Percentiles rank a stretch among this genome's conserved stretches.
These are phyloP conservation scores for Madurella mycetomatis DNA, from an alignment of 2,329 filamentous ascomycete genomes.

Conservation along the genomic window DNA sequence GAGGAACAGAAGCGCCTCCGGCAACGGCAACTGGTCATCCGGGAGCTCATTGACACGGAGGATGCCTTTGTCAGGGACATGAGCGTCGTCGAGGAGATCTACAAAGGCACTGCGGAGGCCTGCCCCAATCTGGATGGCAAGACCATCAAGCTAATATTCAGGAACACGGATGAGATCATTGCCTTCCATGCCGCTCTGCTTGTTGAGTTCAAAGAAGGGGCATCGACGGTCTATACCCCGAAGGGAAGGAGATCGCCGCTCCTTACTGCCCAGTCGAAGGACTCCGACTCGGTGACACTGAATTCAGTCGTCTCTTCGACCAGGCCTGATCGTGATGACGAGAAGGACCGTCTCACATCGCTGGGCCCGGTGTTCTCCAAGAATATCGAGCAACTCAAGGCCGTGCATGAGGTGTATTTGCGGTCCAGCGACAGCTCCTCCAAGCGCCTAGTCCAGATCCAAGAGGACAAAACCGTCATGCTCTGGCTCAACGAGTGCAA, in stretches of 20 bases:
- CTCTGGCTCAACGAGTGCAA: conserved; percentile 95
- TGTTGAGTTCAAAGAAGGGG: conserved; percentile 73
- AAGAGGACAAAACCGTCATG: conserved; percentile 59
- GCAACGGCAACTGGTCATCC: conserved; percentile 78
- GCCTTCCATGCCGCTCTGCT: conserved; percentile 79
- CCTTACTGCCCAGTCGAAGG: conserved; percentile 35
- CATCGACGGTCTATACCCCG: conserved; percentile 72
- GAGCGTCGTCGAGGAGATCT: conserved; percentile 96
- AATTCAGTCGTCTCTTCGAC: conserved; percentile 32
- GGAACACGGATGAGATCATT: conserved; percentile 88
- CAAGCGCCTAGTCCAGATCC: conserved; percentile 58
- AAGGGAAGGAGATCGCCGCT: conserved; percentile 43
- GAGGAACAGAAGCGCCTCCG: conserved; percentile 67
- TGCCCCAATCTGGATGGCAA: conserved; percentile 74
- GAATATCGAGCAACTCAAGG: conserved; percentile 58
- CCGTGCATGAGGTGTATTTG: conserved; percentile 57
- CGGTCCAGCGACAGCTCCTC: conserved; percentile 60
- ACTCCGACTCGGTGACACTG: conserved; percentile 31
- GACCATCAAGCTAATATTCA: conserved; percentile 86
- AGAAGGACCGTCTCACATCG: conserved; percentile 48
- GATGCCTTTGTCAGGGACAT: conserved; percentile 88
- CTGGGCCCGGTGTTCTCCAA: conserved; percentile 51
- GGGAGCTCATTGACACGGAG: conserved; percentile 91
- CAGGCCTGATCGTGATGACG: conserved; percentile 46
- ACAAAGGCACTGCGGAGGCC: conserved; percentile 84